Evolutionary conservation across 148 eudicot genomes (phyloP).

Genomic region (Rhododendron ovatum): DNA sequence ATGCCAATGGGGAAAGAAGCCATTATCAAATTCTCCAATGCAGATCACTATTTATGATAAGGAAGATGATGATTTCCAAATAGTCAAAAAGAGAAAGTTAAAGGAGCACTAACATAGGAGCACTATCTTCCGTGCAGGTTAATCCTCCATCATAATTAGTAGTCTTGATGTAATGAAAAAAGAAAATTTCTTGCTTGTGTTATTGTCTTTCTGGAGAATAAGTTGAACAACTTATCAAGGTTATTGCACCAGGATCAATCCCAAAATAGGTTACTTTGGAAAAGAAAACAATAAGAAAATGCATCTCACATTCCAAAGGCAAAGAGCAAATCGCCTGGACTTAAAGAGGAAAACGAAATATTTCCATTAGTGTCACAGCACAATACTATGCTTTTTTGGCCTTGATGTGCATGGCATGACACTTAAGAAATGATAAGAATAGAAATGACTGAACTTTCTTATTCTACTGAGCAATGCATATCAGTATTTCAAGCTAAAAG

Average conservation of each 20-base stretch:
- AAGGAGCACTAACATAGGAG: not conserved
- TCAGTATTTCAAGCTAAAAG: not conserved
- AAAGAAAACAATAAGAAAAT: not conserved
- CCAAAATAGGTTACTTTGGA: not conserved
- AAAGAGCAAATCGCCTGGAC: not conserved
- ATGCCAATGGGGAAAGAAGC: not conserved
- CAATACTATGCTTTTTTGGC: not conserved
- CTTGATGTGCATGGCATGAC: not conserved
- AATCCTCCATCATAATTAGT: not conserved
- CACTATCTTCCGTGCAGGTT: not conserved
- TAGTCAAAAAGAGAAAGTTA: not conserved
- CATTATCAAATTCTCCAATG: not conserved
- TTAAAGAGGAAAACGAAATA: not conserved
- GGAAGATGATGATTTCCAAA: not conserved
- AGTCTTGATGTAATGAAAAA: not conserved
- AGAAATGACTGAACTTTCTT: not conserved
- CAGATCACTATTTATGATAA: constrained; percentile 3
- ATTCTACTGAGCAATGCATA: not conserved
- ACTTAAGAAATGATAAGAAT: not conserved
- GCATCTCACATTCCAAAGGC: not conserved
- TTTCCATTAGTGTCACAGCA: not conserved
- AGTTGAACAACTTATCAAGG: not conserved
- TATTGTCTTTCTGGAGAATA: not conserved
- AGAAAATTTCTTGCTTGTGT: not conserved
- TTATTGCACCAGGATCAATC: not conserved